Evolutionary conservation across 129 eudicot species (phyloP).

Genomic region (Escallonia rubra): DNA sequence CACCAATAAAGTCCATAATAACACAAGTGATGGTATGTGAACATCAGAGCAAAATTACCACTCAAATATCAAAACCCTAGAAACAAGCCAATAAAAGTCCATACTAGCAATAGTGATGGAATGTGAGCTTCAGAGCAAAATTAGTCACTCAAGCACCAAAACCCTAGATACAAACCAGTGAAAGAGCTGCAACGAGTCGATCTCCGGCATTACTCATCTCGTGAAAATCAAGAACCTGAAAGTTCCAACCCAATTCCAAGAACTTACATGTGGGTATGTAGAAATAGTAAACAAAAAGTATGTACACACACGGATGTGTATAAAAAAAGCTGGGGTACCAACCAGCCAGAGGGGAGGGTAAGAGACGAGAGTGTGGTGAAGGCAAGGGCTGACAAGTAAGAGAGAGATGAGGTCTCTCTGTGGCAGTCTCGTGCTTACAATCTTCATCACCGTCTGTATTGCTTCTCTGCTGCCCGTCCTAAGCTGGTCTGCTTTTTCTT

Average conservation of each 20-base stretch:
- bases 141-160: background rate
- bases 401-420: conserved; percentile 78
- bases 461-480: conserved; percentile 59
- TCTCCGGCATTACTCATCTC: conserved; percentile 77
- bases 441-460: conserved; percentile 64
- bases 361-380: conserved; percentile 62
- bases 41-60: too few relatives aligned
- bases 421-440: conserved; percentile 55
- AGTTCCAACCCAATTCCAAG: background rate
- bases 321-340: background rate
- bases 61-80: too few relatives aligned
- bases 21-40: too few relatives aligned
- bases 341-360: conserved; percentile 88
- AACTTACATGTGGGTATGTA: too few relatives aligned
- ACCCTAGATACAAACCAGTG: conserved; percentile 54
- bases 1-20: too few relatives aligned
- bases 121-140: too few relatives aligned
- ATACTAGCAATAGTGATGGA: too few relatives aligned
- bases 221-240: conserved; percentile 82
- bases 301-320: background rate
- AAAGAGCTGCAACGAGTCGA: conserved; percentile 81
- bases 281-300: background rate
- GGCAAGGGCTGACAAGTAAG: conserved; percentile 54
- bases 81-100: too few relatives aligned
- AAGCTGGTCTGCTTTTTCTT: conserved; percentile 18